Evolutionary conservation across 2,329 filamentous ascomycete species (phyloP).

Genomic region (Trichocomaceae sp.): DNA sequence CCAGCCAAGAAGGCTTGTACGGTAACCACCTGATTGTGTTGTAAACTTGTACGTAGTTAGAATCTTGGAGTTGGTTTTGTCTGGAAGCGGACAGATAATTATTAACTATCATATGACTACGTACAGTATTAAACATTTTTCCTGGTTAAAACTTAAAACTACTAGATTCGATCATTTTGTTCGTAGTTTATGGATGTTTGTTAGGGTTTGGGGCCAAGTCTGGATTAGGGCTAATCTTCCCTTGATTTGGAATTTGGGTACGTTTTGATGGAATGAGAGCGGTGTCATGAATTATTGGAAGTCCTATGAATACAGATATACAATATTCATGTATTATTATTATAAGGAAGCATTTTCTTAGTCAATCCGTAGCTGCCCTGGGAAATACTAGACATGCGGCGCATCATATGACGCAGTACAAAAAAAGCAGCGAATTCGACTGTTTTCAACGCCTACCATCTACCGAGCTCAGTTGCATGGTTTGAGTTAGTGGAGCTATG

Average conservation of each 20-base stretch:
- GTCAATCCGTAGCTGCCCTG: too few species aligned
- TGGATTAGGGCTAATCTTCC: neutral
- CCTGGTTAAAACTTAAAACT: too few species aligned
- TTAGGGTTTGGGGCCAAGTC: neutral
- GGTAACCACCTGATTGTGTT: too few species aligned
- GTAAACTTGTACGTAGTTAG: too few species aligned
- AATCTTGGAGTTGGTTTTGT: neutral
- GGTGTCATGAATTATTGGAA: neutral
- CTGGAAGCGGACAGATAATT: too few species aligned
- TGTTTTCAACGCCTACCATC: neutral
- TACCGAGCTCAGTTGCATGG: neutral
- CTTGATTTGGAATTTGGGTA: too few species aligned
- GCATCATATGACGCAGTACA: neutral
- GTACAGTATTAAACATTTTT: too few species aligned
- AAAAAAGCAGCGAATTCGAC: neutral
- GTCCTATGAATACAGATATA: neutral
- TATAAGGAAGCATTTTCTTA: neutral
- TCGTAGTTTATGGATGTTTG: neutral
- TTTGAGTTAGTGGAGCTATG: too few species aligned
- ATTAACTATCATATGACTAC: too few species aligned
- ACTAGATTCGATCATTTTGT: neutral
- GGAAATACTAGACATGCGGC: neutral
- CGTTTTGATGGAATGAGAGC: neutral
- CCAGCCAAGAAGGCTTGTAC: neutral
- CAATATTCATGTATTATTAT: too few species aligned